Evolutionary conservation across 495 filamentous ascomycete species (phyloP), one percentile per base, ranked within the genome.

Genomic region (Penicillium herquei): DNA sequence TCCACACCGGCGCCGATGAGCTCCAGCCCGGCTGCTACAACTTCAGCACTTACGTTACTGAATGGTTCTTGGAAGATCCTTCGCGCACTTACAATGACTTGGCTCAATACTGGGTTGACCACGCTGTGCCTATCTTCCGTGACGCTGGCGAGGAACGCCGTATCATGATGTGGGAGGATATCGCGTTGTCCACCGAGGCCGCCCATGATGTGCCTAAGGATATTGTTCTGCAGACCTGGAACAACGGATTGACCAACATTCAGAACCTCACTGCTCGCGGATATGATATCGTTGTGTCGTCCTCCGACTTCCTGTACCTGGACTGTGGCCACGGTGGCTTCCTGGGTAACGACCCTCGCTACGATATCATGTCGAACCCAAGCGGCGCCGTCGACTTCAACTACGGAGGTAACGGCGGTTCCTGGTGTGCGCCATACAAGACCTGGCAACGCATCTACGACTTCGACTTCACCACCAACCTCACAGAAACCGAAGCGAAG

Each of bases 381-480:
- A 71, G 72, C 54, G 62, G 61, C 39, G 64, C 59, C 30, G 69
- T 74, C 3, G 81, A 67, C 63, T 81, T 82, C 71, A 84, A 84
- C 71, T 84, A 74, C 55, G 71, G 69, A 39, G 81, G 76, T 55
- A 62, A 61, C 51, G 81, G 81, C 16, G 81, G 79, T n/a, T 77
- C 72, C 54, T 84, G 81, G 81, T 84, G 81, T 58, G 79, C 73
- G 0, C 81, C 81, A 0, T 84, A 84, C 70, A 84, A 84, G 62
- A 80, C 79, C 57, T 84, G 81, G 81, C 81, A 84, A 58, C 78
- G 81, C 14, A 81, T 84, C 67, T 84, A 84, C 68, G 78, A 81
- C 68, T 84, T 76, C 64, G 81, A 84, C 54, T 84, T 84, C 64
- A 78, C 79, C 11, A 50, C 59, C 17, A 77, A 78, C 54, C 74